Base-by-base conservation (phyloP, 2,329 filamentous ascomycete species). In the Calycina marina region DNA sequence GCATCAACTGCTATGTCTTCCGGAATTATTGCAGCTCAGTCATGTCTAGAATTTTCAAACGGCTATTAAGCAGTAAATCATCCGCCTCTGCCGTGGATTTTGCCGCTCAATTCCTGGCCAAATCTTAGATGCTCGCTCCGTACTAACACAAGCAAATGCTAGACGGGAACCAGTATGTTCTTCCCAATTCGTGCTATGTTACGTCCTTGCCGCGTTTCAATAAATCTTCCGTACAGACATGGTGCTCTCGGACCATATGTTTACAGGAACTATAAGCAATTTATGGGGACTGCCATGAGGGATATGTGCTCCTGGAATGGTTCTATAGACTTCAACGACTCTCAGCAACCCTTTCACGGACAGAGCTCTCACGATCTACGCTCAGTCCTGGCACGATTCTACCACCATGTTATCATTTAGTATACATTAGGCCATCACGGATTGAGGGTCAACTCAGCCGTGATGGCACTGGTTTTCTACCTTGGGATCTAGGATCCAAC, bases 381-480 rank as follows among this genome's bases (percentile, higher is more conserved):
- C 39, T 41, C 4, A 12, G 35, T 20, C 28, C 32, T 17, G 41
- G 38, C n/a, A 45, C 41, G 3, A 31, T 33, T 11, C 26, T 51
- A 4, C 46, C 46, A 20, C 33, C 48, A n/a, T 40, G 68, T 2
- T 72, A 75, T 40, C 73, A 78, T 44, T 57, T 78, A 0, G 65
- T 63, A 0, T 78, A 77, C 48, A 77, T 78, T 46, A 74, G 71
- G 0, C 70, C 72, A 0, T 55, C 56, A 0, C 65, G 65, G 4
- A 39, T 67, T 0, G 72, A 77, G 43, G 39, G 47, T 1, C 59
- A 67, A 5, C 58, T 78, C 1, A 72, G 71, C 0, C 39, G 48
- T 0, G 73, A 79, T 48, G 74, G 74, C 10, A 73, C 68, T 0
- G 73, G 78, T 51, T n/a, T n/a, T n/a, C n/a, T n/a, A n/a, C n/a